Evolutionary conservation across 2,329 filamentous ascomycete genomes (phyloP), one percentile per base, ranked within the genome.

Genomic region (Teratosphaeria nubilosa): DNA sequence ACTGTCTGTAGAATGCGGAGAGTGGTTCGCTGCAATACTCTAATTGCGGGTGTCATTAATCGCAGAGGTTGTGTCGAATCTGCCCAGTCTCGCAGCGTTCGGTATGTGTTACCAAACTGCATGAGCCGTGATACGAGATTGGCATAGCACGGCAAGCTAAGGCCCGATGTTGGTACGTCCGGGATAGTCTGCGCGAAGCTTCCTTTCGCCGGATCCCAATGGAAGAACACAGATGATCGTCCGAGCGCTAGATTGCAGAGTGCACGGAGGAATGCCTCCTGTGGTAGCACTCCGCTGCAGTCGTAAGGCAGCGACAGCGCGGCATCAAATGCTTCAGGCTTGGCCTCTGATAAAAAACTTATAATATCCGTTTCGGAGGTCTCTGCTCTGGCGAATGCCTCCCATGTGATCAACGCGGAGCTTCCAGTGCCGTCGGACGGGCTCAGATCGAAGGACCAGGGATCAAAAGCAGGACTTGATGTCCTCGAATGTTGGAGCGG

Each of bases 211-310:
- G 76, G 69, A 55, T 85, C 76, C 78, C 83, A 90, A 0, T 72
- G 68, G 69, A 90, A 94, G 34, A 94, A 80, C 1, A 87, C 77
- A 0, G 88, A 91, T 45, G 84, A 85, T 53, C 87, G 80, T 0
- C 88, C 89, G 5, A 91, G 79, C 0, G 84, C 82, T 1, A 92
- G 75, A 13, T 84, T 81, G 60, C 87, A 76, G 0, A 92, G 74
- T 11, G 84, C 86, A 20, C 72, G 67, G 1, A 79, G 60, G 3
- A 74, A 65, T 2, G 73, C 63, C 51, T 74, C 65, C 16, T 67
- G 66, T 20, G 72, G 72, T 2, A 78, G 51, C 5, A 77, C 65
- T 30, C 69, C 70, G 41, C 78, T 52, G 63, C 68, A 32, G 64
- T 34, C 77, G 66, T 56, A 70, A 75, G 60, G 78, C 80, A 27